Evolutionary conservation across 345 rosid genomes (phyloP), one percentile per base, ranked within the genome.

Genomic region (Linum trigynum): DNA sequence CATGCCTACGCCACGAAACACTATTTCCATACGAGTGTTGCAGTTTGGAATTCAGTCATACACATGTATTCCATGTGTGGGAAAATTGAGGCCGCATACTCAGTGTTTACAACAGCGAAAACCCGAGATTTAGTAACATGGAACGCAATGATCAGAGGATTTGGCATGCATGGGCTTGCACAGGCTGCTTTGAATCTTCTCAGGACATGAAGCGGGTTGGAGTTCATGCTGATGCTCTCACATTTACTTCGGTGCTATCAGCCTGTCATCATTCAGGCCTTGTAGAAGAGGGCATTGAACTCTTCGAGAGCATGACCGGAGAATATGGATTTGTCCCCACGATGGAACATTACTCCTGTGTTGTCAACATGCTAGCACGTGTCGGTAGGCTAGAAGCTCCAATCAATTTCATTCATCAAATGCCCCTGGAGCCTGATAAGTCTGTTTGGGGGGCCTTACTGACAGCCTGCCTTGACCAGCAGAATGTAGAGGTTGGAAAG

Each of bases 21-120:
- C 38, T 36, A 64, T 59, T 55, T 71, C 16, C 35, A 45, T 42
- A 63, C 69, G 14, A 56, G 36, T 69, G 72, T 71, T 66, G 38
- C 75, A 1, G 69, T 77, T 43, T 71, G 64, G 66, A 80, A 77
- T 72, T 80, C 83, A 36, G 55, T 80, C 59, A 64, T 80, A 39
- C 73, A 77, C 66, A 77, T 77, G 81, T 80, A 77, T 75, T 80
- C 77, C 23, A 77, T 70, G 45, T 53, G 77, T 58, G 84, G 83
- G 32, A 62, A 67, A 59, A 65, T 72, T 51, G 39, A 37, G 63
- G 70, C 59, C 6, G 79, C 84, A 45, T 37, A 40, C 42, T 51
- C 68, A 17, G 63, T 77, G 37, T 80, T 77, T 38, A 59, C 69
- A 39, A 62, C 45, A n/a, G 65, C 73, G 70, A 62, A 55, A 45